Evolutionary conservation across 1,139 yeast species (phyloP), one percentile per base, ranked within the genome.

Genomic region (Meyerozyma guilliermondii): DNA sequence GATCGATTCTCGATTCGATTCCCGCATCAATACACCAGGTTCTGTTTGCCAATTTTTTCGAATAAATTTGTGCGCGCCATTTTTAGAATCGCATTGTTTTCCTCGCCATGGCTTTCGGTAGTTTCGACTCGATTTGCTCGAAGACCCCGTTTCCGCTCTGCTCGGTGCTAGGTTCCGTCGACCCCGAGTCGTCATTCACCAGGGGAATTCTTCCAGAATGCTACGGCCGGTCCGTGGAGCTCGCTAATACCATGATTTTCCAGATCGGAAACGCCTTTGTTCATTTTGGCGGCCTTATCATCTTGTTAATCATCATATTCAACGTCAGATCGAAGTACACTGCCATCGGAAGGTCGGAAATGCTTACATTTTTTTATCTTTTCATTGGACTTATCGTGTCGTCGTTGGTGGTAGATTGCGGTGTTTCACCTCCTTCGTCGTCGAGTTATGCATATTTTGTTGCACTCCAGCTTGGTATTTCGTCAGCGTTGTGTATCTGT

Each of bases 201-300:
- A 59, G 67, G 16, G 96, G 96, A 4, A 71, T 88, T 26, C 62
- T 87, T 38, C 83, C 97, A 2, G 60, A 63, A 36, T 92, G 98
- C 63, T 91, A 87, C 52, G 84, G 98, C 0, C 72, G 98, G 55
- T 75, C 91, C 5, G 88, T 91, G 29, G 91, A 83, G 52, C 61
- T 91, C 37, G 96, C 96, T 43, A 92, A 92, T 63, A 92, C 98
- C 1, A 75, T 87, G 68, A 87, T 92, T 20, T 91, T 88, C 63
- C 89, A 88, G 57, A 74, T 88, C n/a, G 98, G 97, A 24, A 86
- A 82, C 47, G 89, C 95, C 3, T 84, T 89, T 56, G 79, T 89
- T 28, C 89, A 89, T 56, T 80, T 92, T 44, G 88, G 84, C 2
- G 81, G 89, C 0, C 66, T 92, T 33, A 61, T 75, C 4, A 76